phyloP scores from a whole-genome alignment of 495 filamentous ascomycete genomes.

The Collariella sp. region DNA sequence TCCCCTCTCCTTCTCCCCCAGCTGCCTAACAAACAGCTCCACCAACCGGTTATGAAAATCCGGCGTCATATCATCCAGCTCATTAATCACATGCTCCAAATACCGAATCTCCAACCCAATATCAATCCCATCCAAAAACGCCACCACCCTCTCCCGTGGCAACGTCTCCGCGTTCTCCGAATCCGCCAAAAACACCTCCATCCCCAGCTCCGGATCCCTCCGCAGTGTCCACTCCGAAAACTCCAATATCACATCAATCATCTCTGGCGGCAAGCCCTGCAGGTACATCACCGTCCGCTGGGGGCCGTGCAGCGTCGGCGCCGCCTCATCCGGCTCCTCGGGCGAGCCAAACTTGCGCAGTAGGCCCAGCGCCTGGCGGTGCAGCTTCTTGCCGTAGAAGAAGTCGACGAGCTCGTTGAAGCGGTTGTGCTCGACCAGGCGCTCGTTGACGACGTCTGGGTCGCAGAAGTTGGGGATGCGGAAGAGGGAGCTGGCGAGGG shows the following conservation, averaged over 20 bases:
- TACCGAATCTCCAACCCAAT: conserved; percentile 65
- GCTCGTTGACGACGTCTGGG: conserved; percentile 88
- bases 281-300: conserved; percentile 82
- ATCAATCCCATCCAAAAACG: conserved; percentile 64
- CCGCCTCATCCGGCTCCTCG: conserved; percentile 52
- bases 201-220: conserved; percentile 64
- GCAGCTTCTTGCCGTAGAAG: conserved; percentile 87
- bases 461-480: conserved; percentile 97
- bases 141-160: conserved; percentile 63
- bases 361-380: conserved; percentile 77
- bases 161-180: conserved; percentile 90
- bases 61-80: conserved; percentile 74
- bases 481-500: conserved; percentile 81
- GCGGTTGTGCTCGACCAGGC: conserved; percentile 76
- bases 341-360: conserved; percentile 73
- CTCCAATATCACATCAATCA: conserved; percentile 86
- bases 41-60: conserved; percentile 82
- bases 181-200: conserved; percentile 93
- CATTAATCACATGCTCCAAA: conserved; percentile 82
- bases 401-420: conserved; percentile 96
- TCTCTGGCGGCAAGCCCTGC: conserved; percentile 74
- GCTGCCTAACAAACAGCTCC: conserved; percentile 60
- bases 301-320: conserved; percentile 69
- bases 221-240: conserved; percentile 82
- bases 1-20: conserved; percentile 42